phyloP scores from a whole-genome alignment of 176 grass and related monocot genomes.

The Urochloa ruziziensis region DNA sequence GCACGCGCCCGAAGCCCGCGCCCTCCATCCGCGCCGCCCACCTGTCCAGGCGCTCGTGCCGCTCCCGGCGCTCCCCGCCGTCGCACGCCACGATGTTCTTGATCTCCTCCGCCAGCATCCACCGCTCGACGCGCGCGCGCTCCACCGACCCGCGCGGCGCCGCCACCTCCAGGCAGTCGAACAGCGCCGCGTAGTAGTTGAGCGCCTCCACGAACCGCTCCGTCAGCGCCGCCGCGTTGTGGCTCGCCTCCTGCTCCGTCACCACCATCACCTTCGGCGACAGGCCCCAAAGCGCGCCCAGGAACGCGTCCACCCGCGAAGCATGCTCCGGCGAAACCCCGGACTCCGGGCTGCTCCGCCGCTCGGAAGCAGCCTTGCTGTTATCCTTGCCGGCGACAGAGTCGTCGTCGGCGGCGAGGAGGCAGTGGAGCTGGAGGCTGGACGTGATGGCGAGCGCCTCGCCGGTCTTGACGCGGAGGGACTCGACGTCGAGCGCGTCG shows the following conservation, averaged over 20 bases:
- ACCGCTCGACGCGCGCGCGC: constrained; percentile 74
- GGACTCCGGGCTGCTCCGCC: constrained; percentile 30
- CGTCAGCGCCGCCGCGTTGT: constrained; percentile 62
- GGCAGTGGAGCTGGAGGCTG: constrained; percentile 65
- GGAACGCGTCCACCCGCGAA: constrained; percentile 56
- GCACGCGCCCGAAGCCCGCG: constrained; percentile 48
- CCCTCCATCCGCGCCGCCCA: constrained; percentile 66
- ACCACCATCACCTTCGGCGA: constrained; percentile 74
- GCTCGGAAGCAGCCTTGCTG: background rate
- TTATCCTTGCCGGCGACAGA: background rate
- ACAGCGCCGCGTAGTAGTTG: constrained; percentile 90
- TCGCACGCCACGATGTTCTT: constrained; percentile 87
- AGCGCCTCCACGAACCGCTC: constrained; percentile 86
- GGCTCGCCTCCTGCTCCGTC: constrained; percentile 88
- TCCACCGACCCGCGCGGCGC: constrained; percentile 66
- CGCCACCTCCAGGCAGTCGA: constrained; percentile 81
- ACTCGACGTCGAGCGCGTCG: constrained; percentile 59
- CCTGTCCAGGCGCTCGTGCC: constrained; percentile 74
- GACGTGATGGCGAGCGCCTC: constrained; percentile 83
- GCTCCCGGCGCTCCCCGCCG: constrained; percentile 63
- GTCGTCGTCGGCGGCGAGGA: constrained; percentile 50
- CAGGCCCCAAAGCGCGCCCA: constrained; percentile 54
- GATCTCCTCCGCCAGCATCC: constrained; percentile 82
- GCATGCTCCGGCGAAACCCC: constrained; percentile 34
- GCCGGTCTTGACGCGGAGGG: constrained; percentile 81